These are phyloP conservation scores for Puccinia novopanici DNA, from an alignment of 1,284 basidiomycete species.

Conservation along the genomic window DNA sequence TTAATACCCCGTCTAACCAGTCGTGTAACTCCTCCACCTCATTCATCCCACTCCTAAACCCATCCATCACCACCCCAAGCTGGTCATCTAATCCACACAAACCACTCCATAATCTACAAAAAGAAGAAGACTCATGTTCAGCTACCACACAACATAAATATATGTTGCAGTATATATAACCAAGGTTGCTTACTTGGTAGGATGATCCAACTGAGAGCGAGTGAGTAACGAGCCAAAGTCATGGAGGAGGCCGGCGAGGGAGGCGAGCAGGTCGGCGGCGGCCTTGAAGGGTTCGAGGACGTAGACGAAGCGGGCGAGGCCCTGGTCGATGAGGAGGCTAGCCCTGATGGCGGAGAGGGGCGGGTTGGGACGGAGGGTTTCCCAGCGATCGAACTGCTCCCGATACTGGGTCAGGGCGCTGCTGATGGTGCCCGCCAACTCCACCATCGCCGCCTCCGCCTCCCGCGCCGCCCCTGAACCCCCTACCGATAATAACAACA, in stretches of 20 bases:
- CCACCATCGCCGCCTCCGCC: not conserved
- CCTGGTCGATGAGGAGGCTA: not conserved
- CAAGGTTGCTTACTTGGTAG: too few species aligned
- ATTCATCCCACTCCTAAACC: not conserved
- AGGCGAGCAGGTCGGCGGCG: not conserved
- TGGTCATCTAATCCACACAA: not conserved
- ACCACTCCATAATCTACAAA: not conserved
- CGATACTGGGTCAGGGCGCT: conserved; percentile 5
- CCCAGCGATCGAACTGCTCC: not conserved
- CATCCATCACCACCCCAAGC: not conserved
- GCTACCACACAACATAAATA: too few species aligned
- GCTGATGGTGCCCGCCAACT: not conserved
- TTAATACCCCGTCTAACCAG: conserved; percentile 29
- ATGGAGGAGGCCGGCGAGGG: not conserved
- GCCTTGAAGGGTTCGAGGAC: not conserved
- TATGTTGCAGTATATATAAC: too few species aligned
- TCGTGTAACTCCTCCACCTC: conserved; percentile 2
- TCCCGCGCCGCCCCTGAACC: not conserved
- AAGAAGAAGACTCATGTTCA: not conserved
- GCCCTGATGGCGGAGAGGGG: conserved; percentile 29
- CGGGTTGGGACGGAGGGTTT: not conserved
- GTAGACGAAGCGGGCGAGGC: not conserved
- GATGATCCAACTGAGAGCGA: not conserved
- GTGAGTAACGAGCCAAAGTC: not conserved
- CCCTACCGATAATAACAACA: too few species aligned